Base-by-base conservation (phyloP, 108 stramenopile species). In the Cyclotella baltica region DNA sequence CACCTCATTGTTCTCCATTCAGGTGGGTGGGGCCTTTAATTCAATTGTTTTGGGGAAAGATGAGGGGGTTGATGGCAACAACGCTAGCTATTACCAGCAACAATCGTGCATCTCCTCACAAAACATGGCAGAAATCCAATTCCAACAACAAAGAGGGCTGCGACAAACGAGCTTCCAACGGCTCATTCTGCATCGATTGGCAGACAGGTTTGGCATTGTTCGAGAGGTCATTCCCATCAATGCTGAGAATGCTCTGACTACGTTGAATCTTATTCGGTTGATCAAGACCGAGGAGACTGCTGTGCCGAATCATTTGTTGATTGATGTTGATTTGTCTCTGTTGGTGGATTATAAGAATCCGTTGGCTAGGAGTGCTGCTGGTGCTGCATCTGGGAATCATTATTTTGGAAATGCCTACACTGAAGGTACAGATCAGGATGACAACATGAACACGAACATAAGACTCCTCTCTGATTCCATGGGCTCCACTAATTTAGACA, bases 121-220 rank as follows among this genome's bases (percentile, higher is more conserved):
- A 55, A 74, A 46, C 31, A 33, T 82, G 57, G 75, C 72, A 62
- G 80, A 86, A 56, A 22, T 80, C 30, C 63, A 69, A 31, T 68
- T 35, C 25, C 80, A 79, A 40, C 86, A 82, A 25, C 67, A 71
- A 36, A 70, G 71, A 11, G 84, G 72, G 53, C 22, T 75, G 76
- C 43, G 83, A 28, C 89, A 89, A 67, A 93, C 94, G 20, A 87
- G 85, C 51, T 98, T 96, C 76, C 97, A 98, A 67, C 81, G 97
- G 51, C 83, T 91, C 27, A 74, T 95, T 58, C 57, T 95, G 46
- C 96, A 98, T 83, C 95, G 97, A 27, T 82, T 98, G 50, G 92
- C 93, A 25, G 94, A 95, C 83, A 87, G 97, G 10, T 98, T 98
- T 71, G 55, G 73, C 46, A 92, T 98, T 71, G 51, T 84, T 28